A percentile compares a stretch with the other conserved stretches of the same genome.
Conservation (phyloP, 305 asterid genomes). For the Solanum aculeatissimum region DNA sequence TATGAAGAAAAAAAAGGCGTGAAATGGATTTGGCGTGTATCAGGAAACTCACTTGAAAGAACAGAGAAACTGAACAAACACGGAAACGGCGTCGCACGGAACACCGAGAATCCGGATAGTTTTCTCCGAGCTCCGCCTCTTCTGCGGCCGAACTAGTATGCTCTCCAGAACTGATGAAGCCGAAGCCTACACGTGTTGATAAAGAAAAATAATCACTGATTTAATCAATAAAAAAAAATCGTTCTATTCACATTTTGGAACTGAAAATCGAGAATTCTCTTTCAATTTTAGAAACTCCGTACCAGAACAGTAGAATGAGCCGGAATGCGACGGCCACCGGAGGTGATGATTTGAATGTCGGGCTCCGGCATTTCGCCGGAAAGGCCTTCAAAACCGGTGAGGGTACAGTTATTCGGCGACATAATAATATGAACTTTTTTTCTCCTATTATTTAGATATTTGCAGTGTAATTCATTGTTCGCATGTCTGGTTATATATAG, state of each 20-base stretch:
- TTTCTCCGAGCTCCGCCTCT: slow-evolving; percentile 38
- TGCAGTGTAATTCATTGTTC: not conserved
- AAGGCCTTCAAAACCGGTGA: not conserved
- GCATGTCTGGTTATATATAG: slow-evolving; percentile 1
- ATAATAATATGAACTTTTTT: not conserved
- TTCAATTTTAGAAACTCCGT: not conserved
- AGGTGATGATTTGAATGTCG: slow-evolving; percentile 46
- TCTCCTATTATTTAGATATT: too few species aligned
- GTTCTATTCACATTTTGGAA: not conserved
- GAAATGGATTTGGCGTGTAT: slow-evolving; percentile 1
- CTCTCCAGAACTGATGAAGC: slow-evolving; percentile 78
- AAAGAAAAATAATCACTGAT: not conserved
- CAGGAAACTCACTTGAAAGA: slow-evolving; percentile 47
- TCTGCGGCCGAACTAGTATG: slow-evolving; percentile 52
- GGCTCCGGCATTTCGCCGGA: slow-evolving; percentile 37
- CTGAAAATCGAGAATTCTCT: not conserved
- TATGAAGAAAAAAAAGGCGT: not conserved
- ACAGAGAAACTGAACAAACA: slow-evolving; percentile 54
- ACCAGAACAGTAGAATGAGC: slow-evolving; percentile 73
- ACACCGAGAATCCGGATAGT: slow-evolving; percentile 64
- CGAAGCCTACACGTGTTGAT: slow-evolving; percentile 30
- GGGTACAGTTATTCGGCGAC: not conserved
- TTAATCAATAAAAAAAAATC: too few species aligned
- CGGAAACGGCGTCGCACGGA: slow-evolving; percentile 70
- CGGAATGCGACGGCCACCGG: slow-evolving; percentile 56